Evolutionary conservation across 140 eudicot species (phyloP).

Genomic region (Flaveria floridana): DNA sequence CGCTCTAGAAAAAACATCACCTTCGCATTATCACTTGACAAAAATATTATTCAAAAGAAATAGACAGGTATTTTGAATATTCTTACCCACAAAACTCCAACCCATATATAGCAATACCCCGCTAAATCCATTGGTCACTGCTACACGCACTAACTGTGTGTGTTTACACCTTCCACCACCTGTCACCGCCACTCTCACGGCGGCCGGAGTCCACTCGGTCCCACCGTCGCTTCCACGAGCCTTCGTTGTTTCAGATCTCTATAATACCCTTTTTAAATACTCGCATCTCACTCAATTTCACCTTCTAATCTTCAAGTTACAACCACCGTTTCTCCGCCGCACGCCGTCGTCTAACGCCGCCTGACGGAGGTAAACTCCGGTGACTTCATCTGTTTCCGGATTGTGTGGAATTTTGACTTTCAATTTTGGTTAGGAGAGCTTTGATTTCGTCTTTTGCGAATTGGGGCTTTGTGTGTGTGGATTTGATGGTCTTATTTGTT

Average conservation of each 20-base stretch:
- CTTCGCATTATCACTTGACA: no score
- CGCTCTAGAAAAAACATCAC: no score
- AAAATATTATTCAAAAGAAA: background rate
- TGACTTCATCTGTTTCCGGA: background rate
- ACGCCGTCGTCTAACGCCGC: background rate
- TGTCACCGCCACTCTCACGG: conserved; percentile 22
- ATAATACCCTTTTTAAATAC: conserved; percentile 12
- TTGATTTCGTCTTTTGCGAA: background rate
- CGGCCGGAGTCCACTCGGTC: conserved; percentile 29
- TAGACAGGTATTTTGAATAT: background rate
- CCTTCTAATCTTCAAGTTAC: conserved; percentile 8
- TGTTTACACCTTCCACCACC: conserved; percentile 28
- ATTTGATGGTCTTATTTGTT: conserved; percentile 2
- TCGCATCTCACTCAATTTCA: background rate
- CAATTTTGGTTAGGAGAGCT: background rate
- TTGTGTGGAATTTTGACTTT: conserved; percentile 12
- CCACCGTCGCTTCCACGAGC: conserved; percentile 25
- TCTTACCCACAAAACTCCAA: conserved; percentile 20
- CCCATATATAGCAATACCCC: conserved; percentile 7
- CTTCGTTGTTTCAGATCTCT: conserved; percentile 28
- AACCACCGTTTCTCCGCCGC: conserved; percentile 6
- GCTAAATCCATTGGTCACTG: background rate
- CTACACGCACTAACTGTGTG: conserved; percentile 31
- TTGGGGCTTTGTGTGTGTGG: conserved; percentile 17
- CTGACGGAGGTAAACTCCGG: conserved; percentile 15